These are phyloP conservation scores for Cladosporium sp. DNA, from an alignment of 2,329 filamentous ascomycete genomes.

Conservation along the genomic window DNA sequence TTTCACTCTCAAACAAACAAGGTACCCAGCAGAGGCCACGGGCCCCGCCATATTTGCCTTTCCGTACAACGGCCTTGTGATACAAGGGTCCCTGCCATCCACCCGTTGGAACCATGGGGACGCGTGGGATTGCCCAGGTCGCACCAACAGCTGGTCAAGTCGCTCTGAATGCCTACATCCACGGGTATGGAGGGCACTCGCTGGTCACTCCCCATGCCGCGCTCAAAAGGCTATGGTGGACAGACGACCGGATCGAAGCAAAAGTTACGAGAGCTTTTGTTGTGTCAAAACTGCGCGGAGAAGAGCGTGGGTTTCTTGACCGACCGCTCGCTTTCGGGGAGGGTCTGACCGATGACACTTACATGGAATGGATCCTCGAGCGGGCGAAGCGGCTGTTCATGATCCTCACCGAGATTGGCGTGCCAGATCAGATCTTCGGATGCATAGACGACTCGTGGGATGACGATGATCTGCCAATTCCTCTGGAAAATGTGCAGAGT, in stretches of 20 bases:
- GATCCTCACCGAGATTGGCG: constrained; percentile 67
- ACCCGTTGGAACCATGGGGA: constrained; percentile 31
- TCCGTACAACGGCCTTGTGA: constrained; percentile 10
- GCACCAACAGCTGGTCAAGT: constrained; percentile 39
- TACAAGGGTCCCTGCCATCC: not conserved
- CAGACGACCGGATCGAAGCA: constrained; percentile 65
- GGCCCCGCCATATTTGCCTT: not conserved
- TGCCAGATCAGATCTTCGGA: constrained; percentile 72
- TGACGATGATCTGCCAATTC: constrained; percentile 71
- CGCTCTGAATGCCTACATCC: constrained; percentile 52
- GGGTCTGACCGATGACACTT: constrained; percentile 69
- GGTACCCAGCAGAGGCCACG: constrained; percentile 1
- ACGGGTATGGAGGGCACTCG: constrained; percentile 52
- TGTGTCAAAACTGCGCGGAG: constrained; percentile 61
- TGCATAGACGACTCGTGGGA: constrained; percentile 76
- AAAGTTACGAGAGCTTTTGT: constrained; percentile 70
- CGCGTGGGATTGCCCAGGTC: constrained; percentile 37
- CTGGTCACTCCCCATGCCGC: constrained; percentile 51
- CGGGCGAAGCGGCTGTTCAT: constrained; percentile 71
- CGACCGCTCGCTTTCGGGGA: constrained; percentile 66
- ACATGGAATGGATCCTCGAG: constrained; percentile 74
- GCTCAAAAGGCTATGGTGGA: constrained; percentile 66
- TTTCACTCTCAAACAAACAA: constrained; percentile 17
- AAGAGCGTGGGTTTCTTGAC: constrained; percentile 64
- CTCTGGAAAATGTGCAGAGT: constrained; percentile 63